phyloP scores from a whole-genome alignment of 805 yeast species.

The Metschnikowia aberdeeniae region DNA sequence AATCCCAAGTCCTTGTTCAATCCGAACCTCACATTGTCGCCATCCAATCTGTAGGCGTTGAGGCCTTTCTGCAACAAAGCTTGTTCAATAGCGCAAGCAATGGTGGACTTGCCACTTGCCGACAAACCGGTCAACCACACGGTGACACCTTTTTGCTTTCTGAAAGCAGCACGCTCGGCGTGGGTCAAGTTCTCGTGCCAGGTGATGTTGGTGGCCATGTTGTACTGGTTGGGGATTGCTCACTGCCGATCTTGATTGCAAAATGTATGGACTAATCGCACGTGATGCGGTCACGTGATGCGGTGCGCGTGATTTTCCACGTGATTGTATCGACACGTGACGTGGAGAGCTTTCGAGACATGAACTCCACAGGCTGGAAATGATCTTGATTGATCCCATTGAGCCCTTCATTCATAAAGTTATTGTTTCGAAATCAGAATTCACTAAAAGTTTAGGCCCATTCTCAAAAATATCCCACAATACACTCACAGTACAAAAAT shows the following conservation, averaged over 20 bases:
- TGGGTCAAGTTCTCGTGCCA: conserved; percentile 92
- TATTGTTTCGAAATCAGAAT: no score
- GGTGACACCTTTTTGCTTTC: conserved; percentile 83
- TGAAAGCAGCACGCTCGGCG: conserved; percentile 66
- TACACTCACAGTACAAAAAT: no score
- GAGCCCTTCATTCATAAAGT: no score
- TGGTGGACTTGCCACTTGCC: conserved; percentile 92
- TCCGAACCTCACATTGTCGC: conserved; percentile 92
- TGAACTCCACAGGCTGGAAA: no score
- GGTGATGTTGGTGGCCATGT: conserved; percentile 92
- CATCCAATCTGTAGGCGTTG: conserved; percentile 85
- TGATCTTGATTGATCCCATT: no score
- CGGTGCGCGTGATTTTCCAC: no score
- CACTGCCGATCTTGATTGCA: conserved; percentile 8
- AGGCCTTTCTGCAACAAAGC: conserved; percentile 63
- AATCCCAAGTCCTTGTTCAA: conserved; percentile 93
- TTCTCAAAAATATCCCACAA: no score
- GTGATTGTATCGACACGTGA: no score
- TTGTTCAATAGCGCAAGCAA: conserved; percentile 93
- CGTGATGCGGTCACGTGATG: conserved; percentile 10
- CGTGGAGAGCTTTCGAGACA: no score
- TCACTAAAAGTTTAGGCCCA: no score
- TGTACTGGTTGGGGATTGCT: background rate
- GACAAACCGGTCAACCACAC: conserved; percentile 94
- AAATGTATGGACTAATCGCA: conserved; percentile 17